phyloP scores from a whole-genome alignment of 352 stramenopile species.

The Pythium angustatum region DNA sequence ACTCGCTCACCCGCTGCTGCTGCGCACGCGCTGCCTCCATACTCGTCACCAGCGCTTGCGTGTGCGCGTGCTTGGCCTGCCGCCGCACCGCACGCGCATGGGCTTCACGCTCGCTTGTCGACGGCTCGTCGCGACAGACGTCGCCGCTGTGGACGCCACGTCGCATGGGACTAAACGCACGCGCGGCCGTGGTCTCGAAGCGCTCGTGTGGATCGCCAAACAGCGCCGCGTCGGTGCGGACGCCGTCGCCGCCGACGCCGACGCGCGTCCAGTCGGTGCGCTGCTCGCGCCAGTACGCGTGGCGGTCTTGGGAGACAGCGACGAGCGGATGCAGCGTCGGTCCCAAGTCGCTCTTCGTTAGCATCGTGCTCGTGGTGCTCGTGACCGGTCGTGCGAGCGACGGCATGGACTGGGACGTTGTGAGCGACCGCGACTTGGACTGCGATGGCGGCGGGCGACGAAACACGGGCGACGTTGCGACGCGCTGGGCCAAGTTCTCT shows the following conservation, averaged over 20 bases:
- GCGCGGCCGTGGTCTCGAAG: constrained; percentile 54
- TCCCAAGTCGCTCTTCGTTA: constrained; percentile 21
- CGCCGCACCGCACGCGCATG: constrained; percentile 36
- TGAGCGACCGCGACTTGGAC: neutral
- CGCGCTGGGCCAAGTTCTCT: constrained; percentile 52
- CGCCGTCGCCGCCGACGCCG: constrained; percentile 68
- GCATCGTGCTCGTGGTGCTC: constrained; percentile 12
- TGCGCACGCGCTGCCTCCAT: constrained; percentile 33
- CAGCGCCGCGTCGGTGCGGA: constrained; percentile 41
- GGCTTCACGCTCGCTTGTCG: constrained; percentile 38
- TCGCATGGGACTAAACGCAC: constrained; percentile 55
- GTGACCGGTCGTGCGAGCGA: constrained; percentile 26
- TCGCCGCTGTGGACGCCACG: constrained; percentile 43
- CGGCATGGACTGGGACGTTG: constrained; percentile 13
- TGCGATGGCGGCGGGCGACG: constrained; percentile 11
- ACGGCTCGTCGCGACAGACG: constrained; percentile 38
- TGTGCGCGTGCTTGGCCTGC: constrained; percentile 45
- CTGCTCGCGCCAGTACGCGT: constrained; percentile 51
- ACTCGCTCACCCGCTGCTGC: constrained; percentile 49
- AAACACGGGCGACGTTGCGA: constrained; percentile 38
- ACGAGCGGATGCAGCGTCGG: constrained; percentile 31
- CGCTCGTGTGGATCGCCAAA: constrained; percentile 47
- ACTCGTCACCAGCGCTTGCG: constrained; percentile 39
- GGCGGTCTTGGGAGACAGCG: constrained; percentile 51
- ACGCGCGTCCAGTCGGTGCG: constrained; percentile 79